These are phyloP conservation scores for Blastomyces percursus DNA, from an alignment of 2,329 filamentous ascomycete species.

Conservation along the genomic window DNA sequence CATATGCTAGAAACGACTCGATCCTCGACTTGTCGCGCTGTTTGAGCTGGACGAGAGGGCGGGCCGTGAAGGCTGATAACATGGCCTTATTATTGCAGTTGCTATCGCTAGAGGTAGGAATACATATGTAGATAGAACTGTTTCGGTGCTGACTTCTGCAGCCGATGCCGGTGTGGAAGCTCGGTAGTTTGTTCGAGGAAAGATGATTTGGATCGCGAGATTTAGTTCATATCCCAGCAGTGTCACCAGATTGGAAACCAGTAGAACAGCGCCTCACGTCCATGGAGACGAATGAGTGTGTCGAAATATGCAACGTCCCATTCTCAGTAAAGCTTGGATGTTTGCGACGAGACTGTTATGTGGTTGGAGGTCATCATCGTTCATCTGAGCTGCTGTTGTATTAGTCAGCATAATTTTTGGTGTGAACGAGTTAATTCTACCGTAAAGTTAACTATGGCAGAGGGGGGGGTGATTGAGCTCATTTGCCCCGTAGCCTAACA, in stretches of 20 bases:
- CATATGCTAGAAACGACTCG: slow-evolving; percentile 87
- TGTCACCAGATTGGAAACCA: not conserved
- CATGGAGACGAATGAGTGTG: not conserved
- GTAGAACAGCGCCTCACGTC: not conserved
- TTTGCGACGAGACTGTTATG: not conserved
- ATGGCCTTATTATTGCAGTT: slow-evolving; percentile 39
- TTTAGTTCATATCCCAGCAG: not conserved
- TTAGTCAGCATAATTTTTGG: not conserved
- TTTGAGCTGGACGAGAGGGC: slow-evolving; percentile 93
- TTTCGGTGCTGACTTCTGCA: not conserved
- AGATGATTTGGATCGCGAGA: not conserved
- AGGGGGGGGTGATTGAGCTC: no score
- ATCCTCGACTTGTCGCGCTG: slow-evolving; percentile 93
- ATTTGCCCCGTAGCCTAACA: no score
- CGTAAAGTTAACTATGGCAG: no score
- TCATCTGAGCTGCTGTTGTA: not conserved
- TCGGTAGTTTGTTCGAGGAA: not conserved
- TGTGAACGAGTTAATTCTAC: no score
- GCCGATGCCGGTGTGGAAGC: not conserved
- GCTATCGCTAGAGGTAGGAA: not conserved
- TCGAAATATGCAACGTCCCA: not conserved
- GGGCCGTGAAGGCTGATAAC: slow-evolving; percentile 96
- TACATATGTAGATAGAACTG: not conserved
- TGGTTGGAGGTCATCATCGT: not conserved
- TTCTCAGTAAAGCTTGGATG: not conserved